Percentiles rank a stretch among this genome's conserved stretches.
Conservation (phyloP, 2,329 filamentous ascomycete genomes). For the Diplodia mutila region DNA sequence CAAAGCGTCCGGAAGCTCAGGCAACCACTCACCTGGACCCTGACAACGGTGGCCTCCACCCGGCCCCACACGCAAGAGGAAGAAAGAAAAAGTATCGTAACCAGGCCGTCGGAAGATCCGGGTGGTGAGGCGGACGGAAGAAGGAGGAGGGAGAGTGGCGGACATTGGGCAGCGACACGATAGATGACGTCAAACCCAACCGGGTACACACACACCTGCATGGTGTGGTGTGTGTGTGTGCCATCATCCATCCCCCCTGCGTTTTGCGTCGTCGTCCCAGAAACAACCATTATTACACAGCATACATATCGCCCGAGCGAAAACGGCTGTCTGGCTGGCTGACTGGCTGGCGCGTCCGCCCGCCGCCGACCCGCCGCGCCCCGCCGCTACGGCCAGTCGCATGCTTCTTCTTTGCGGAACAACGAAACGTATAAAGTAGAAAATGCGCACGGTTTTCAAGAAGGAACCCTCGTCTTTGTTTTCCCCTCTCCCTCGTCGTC, state of each 20-base stretch:
- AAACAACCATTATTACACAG: neutral
- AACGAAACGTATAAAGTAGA: neutral
- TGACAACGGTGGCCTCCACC: neutral
- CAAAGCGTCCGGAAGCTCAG: neutral
- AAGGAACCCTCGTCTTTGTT: neutral
- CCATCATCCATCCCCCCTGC: neutral
- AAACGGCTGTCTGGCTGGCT: neutral
- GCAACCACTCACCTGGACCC: neutral
- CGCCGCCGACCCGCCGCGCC: too few relatives aligned
- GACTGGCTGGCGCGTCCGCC: neutral
- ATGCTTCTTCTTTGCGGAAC: neutral
- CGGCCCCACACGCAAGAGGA: neutral
- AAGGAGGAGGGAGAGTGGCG: neutral
- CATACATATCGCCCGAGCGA: neutral
- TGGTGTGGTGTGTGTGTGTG: too few relatives aligned
- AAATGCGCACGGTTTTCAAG: neutral
- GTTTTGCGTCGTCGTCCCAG: neutral
- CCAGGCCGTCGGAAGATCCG: neutral
- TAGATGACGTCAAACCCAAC: neutral
- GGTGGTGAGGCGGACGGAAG: neutral
- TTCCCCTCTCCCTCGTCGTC: neutral
- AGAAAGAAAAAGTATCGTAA: neutral
- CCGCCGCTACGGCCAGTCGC: neutral
- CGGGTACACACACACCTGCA: neutral
- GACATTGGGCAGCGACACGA: neutral